Conservation (phyloP, 2,329 filamentous ascomycete species). For the Beauveria varroae region DNA sequence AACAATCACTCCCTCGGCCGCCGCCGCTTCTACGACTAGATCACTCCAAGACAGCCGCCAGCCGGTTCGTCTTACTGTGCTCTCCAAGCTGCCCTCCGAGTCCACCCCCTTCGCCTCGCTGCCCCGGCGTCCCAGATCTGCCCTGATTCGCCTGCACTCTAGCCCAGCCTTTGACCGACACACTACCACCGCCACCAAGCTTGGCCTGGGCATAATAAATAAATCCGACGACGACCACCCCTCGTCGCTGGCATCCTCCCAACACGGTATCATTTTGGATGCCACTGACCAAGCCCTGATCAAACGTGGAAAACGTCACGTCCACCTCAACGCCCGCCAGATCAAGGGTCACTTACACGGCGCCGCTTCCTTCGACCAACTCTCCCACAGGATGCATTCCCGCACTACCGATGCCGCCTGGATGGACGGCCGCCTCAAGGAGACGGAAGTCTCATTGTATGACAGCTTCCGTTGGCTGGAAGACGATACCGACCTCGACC, state of each 20-base stretch:
- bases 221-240: neutral
- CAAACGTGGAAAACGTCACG: conserved; percentile 20
- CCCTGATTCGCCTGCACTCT: conserved; percentile 5
- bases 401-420: conserved; percentile 15
- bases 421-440: conserved; percentile 15
- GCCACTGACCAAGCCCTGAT: conserved; percentile 21
- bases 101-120: neutral
- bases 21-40: neutral
- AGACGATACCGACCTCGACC: conserved; percentile 62
- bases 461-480: conserved; percentile 70
- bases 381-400: conserved; percentile 20
- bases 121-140: conserved; percentile 7
- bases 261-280: conserved; percentile 30
- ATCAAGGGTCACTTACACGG: neutral
- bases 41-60: conserved; percentile 4
- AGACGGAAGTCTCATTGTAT: conserved; percentile 47
- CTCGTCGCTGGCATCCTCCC: neutral
- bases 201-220: conserved; percentile 1
- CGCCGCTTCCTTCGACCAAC: conserved; percentile 2
- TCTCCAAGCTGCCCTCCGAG: conserved; percentile 8
- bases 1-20: neutral
- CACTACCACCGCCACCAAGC: neutral
- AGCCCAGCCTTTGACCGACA: conserved; percentile 3
- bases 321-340: conserved; percentile 13
- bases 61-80: conserved; percentile 9